A percentile compares a stretch with the other conserved stretches of the same genome.
phyloP scores from a whole-genome alignment of 1,284 basidiomycete species.

The Tilletia indica region DNA sequence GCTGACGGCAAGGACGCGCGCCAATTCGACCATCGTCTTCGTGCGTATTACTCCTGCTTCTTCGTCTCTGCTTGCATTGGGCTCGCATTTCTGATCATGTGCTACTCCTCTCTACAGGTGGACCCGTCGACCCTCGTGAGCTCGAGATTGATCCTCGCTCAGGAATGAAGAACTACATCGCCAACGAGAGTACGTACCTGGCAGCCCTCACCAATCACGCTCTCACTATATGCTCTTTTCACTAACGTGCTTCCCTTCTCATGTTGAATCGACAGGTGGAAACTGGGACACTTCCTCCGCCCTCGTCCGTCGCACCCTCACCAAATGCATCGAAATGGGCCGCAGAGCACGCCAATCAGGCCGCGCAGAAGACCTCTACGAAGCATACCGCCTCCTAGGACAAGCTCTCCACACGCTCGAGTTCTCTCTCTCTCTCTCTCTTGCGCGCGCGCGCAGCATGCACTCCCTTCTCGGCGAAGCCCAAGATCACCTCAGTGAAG shows the following conservation, averaged over 20 bases:
- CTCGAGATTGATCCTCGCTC: slow-evolving; percentile 79
- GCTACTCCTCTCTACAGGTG: slow-evolving; percentile 37
- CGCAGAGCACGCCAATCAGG: slow-evolving; percentile 62
- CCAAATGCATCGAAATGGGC: slow-evolving; percentile 67
- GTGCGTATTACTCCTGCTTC: slow-evolving; percentile 46
- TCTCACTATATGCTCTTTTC: background rate
- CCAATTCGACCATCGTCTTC: slow-evolving; percentile 71
- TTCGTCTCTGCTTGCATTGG: background rate
- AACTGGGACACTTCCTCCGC: slow-evolving; percentile 84
- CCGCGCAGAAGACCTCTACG: slow-evolving; percentile 69
- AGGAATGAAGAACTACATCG: slow-evolving; percentile 96
- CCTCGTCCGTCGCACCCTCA: slow-evolving; percentile 74
- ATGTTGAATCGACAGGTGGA: slow-evolving; percentile 50
- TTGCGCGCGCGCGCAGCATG: slow-evolving; percentile 57
- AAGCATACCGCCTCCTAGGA: slow-evolving; percentile 58
- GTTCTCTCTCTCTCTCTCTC: slow-evolving; percentile 79
- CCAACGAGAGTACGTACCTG: slow-evolving; percentile 62
- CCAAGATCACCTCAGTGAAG: slow-evolving; percentile 64
- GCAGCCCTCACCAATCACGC: background rate
- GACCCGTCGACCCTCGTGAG: slow-evolving; percentile 74
- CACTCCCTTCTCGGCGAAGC: slow-evolving; percentile 61
- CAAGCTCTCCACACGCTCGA: slow-evolving; percentile 71
- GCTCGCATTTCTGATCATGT: no score
- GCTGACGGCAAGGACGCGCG: slow-evolving; percentile 77
- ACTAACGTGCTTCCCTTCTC: background rate